Conservation (phyloP, 495 filamentous ascomycete genomes). For the Neurospora sp. region DNA sequence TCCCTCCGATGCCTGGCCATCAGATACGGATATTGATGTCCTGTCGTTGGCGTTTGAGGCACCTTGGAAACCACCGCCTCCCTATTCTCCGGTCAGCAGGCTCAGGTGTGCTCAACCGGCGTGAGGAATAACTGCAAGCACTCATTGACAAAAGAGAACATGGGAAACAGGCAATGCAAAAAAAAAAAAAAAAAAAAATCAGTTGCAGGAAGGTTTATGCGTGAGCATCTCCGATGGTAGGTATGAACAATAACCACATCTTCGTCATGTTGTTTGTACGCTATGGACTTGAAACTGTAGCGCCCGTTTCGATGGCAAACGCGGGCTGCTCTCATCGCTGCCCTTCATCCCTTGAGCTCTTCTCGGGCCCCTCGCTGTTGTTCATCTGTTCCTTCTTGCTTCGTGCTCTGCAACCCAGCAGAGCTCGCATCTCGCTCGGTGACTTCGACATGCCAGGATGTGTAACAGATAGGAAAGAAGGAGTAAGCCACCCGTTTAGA, state of each 20-base stretch:
- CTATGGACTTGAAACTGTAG: neutral
- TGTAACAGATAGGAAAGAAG: neutral
- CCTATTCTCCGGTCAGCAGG: neutral
- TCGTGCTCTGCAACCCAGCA: neutral
- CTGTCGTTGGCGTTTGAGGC: neutral
- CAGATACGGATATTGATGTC: neutral
- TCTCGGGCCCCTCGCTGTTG: neutral
- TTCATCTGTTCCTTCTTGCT: neutral
- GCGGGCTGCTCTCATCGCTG: neutral
- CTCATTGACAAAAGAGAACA: neutral
- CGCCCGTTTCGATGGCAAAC: neutral
- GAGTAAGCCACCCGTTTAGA: neutral
- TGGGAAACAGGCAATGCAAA: neutral
- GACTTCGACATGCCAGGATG: neutral
- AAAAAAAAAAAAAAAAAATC: neutral
- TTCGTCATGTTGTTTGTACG: neutral
- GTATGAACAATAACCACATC: neutral
- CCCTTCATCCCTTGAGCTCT: neutral
- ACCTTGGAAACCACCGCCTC: neutral
- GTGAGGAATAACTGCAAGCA: neutral
- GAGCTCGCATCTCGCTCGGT: neutral
- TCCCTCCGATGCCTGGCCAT: neutral
- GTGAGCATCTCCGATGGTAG: neutral
- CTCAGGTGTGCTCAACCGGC: neutral
- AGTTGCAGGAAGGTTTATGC: neutral